Conservation (phyloP, 768 basidiomycete genomes). For the Pleurotus salmoneostramineus region DNA sequence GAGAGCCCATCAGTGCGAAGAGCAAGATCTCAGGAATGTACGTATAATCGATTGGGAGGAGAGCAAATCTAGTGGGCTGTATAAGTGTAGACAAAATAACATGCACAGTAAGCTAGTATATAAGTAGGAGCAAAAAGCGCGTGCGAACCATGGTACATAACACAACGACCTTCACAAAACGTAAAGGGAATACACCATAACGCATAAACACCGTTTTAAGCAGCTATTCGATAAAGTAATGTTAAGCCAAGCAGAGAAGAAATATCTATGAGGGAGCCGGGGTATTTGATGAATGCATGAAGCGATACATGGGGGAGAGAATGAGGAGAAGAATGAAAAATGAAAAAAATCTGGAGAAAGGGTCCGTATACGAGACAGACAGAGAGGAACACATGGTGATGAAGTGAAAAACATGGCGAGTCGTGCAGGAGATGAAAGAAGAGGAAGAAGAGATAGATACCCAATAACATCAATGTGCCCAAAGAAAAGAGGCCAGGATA, state of each 20-base stretch:
- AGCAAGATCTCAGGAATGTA: too few relatives aligned
- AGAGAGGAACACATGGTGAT: background rate
- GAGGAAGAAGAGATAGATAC: conserved; percentile 3
- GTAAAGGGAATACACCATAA: background rate
- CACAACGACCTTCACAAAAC: background rate
- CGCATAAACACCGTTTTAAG: background rate
- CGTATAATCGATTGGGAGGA: background rate
- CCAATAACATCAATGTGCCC: conserved; percentile 8
- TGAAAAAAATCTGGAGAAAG: background rate
- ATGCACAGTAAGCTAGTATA: conserved; percentile 1
- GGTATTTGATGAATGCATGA: background rate
- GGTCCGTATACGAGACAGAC: background rate
- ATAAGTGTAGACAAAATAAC: conserved; percentile 3
- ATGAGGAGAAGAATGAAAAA: background rate
- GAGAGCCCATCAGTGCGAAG: too few relatives aligned
- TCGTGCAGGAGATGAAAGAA: background rate
- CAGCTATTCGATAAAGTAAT: conserved; percentile 4
- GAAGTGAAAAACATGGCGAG: background rate
- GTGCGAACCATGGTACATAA: background rate
- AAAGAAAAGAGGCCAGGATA: background rate
- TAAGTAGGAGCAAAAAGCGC: background rate
- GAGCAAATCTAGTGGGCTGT: conserved; percentile 2
- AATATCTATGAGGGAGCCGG: too few relatives aligned
- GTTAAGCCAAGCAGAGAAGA: background rate
- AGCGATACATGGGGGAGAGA: background rate